phyloP scores from a whole-genome alignment of 106 monocot genomes.

The Acorus calamus region DNA sequence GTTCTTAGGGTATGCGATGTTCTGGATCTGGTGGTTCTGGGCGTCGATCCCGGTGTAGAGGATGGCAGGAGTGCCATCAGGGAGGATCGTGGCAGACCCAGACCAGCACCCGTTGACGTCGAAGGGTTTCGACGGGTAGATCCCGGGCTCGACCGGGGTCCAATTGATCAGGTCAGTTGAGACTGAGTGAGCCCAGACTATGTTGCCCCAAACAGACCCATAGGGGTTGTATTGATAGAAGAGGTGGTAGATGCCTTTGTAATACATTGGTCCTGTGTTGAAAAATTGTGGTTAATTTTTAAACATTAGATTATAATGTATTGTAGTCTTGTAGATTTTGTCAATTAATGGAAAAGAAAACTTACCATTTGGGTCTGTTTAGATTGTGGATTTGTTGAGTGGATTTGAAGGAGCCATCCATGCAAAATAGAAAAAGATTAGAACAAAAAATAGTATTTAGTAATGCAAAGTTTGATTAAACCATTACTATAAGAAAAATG shows the following conservation, averaged over 20 bases:
- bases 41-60: constrained; percentile 45
- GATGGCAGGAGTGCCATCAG: constrained; percentile 25
- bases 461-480: no score
- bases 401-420: no score
- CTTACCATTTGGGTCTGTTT: constrained; percentile 8
- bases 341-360: background rate
- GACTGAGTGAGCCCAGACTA: constrained; percentile 48
- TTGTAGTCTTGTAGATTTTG: no score
- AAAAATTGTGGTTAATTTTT: background rate
- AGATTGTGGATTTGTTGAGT: no score
- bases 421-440: background rate
- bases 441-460: background rate
- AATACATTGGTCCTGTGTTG: constrained; percentile 49
- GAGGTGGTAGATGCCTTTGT: constrained; percentile 51
- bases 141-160: constrained; percentile 21
- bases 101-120: constrained; percentile 60
- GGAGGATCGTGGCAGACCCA: constrained; percentile 52
- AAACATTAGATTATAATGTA: no score
- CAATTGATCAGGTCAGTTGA: constrained; percentile 56
- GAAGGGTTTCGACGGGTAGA: constrained; percentile 18
- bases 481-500: no score
- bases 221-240: constrained; percentile 42
- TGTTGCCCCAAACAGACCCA: constrained; percentile 41
- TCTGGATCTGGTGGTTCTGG: constrained; percentile 33
- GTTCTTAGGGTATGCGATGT: constrained; percentile 44